These are phyloP conservation scores for Rubus idaeus DNA, from an alignment of 306 rosid genomes.

Conservation along the genomic window DNA sequence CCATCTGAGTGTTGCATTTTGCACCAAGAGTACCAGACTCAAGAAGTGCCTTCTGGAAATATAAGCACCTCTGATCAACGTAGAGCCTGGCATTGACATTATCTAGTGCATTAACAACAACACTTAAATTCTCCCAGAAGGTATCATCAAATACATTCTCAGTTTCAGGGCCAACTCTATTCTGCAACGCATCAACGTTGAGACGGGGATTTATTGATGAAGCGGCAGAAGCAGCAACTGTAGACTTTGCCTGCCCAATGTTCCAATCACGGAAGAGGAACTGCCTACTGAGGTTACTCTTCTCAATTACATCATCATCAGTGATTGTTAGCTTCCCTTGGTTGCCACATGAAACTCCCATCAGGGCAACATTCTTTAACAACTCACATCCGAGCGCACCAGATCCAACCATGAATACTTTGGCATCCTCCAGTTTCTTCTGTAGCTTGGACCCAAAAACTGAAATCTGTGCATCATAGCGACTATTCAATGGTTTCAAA, in stretches of 20 bases:
- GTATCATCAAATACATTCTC: constrained; percentile 74
- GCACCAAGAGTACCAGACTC: constrained; percentile 99
- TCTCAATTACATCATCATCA: constrained; percentile 98
- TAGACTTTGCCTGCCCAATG: constrained; percentile 96
- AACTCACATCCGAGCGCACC: constrained; percentile 98
- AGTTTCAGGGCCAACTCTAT: constrained; percentile 80
- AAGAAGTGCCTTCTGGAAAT: constrained; percentile 96
- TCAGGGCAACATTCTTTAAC: constrained; percentile 80
- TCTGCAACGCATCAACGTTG: constrained; percentile 72
- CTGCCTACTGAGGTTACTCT: constrained; percentile 95
- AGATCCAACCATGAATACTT: constrained; percentile 86
- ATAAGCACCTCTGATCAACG: constrained; percentile 94
- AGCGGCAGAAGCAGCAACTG: constrained; percentile 89
- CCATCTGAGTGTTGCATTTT: constrained; percentile 98
- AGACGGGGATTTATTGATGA: constrained; percentile 57
- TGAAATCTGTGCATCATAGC: constrained; percentile 97
- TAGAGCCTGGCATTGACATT: constrained; percentile 93
- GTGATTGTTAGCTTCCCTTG: constrained; percentile 80
- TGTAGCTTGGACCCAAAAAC: constrained; percentile 90
- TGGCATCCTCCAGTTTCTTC: constrained; percentile 84
- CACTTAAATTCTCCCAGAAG: constrained; percentile 74
- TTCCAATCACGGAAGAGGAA: constrained; percentile 99
- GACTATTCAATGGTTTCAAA: constrained; percentile 72
- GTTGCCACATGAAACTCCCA: constrained; percentile 94
- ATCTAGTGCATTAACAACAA: constrained; percentile 86